Conservation (phyloP, 352 stramenopile genomes). For the Pythium sp. region DNA sequence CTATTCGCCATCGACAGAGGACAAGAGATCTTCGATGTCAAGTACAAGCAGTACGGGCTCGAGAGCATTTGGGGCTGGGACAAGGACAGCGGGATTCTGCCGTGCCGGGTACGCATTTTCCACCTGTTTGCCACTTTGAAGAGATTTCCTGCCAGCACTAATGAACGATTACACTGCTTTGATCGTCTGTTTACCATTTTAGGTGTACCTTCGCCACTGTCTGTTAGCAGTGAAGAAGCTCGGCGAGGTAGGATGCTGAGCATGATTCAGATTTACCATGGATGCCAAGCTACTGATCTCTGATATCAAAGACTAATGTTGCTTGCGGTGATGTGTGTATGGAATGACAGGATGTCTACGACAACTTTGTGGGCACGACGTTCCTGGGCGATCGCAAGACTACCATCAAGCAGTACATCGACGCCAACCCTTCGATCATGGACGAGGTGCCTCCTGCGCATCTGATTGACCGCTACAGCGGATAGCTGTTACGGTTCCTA, state of each 20-base stretch:
- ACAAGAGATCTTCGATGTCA: slow-evolving; percentile 68
- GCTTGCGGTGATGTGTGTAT: neutral
- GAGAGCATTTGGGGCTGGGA: slow-evolving; percentile 92
- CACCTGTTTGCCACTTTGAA: neutral
- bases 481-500: slow-evolving; percentile 22
- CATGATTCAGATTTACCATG: too few species aligned
- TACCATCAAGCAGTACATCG: slow-evolving; percentile 84
- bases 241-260: slow-evolving; percentile 31
- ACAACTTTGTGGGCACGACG: slow-evolving; percentile 88
- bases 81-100: slow-evolving; percentile 75
- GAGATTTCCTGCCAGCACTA: neutral
- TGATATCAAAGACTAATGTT: neutral
- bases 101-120: slow-evolving; percentile 56
- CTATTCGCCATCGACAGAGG: slow-evolving; percentile 40
- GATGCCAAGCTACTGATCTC: too few species aligned
- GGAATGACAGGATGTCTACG: slow-evolving; percentile 43
- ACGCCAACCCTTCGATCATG: slow-evolving; percentile 78
- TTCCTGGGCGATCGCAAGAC: slow-evolving; percentile 89
- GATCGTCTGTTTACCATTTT: neutral
- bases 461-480: slow-evolving; percentile 78
- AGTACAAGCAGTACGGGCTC: slow-evolving; percentile 85
- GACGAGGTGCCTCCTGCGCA: slow-evolving; percentile 67
- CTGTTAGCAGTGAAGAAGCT: slow-evolving; percentile 85
- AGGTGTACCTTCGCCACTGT: slow-evolving; percentile 93
- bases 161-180: neutral